Base-by-base conservation (phyloP, 2,329 filamentous ascomycete genomes). In the Xenoacremonium recifei region DNA sequence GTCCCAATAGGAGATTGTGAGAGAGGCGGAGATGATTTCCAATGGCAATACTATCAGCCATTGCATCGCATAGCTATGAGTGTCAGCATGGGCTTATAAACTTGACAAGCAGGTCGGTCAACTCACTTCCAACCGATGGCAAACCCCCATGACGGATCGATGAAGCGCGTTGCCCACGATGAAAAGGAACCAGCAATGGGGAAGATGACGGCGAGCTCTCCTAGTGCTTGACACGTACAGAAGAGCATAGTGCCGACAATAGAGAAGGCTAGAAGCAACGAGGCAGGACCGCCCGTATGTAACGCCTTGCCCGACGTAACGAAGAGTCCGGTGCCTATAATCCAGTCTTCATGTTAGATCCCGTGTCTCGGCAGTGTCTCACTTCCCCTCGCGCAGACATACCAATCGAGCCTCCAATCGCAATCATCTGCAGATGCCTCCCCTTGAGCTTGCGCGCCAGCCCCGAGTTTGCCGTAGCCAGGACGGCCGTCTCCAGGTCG, bases 391-490 rank as follows among this genome's bases (percentile, higher is more conserved):
- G 29, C 29, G 18, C 5, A 6, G 21, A 50, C 65, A 30, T 70
- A 80, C 87, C 87, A 57, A 96, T 96, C 10, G 87, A 92, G 32
- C 91, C 91, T 55, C 90, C 90, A 53, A 96, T 95, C 12, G 92
- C 92, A 73, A 96, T 96, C 92, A 96, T 96, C 71, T 96, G 91
- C 61, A 96, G 63, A 71, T 97, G 92, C 35, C 90, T 77, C 16
- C 84, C 82, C 68, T 95, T 93, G 53, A 95, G 69, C 63, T 82
- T 84, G 58, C 90, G 77, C 37, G 86, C 81, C 37, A 97, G 74
- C 6, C 85, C 82, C 34, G 87, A 85, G 50, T 84, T 77, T 4
- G 88, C 86, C 2, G 89, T 91, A 59, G 90, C 84, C 51, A 89
- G 68, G 59, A 88, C 77, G 35, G 79, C 81, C 53, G 68, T 66